Conservation (phyloP, 2,329 filamentous ascomycete species). For the Teratosphaeria destructans region DNA sequence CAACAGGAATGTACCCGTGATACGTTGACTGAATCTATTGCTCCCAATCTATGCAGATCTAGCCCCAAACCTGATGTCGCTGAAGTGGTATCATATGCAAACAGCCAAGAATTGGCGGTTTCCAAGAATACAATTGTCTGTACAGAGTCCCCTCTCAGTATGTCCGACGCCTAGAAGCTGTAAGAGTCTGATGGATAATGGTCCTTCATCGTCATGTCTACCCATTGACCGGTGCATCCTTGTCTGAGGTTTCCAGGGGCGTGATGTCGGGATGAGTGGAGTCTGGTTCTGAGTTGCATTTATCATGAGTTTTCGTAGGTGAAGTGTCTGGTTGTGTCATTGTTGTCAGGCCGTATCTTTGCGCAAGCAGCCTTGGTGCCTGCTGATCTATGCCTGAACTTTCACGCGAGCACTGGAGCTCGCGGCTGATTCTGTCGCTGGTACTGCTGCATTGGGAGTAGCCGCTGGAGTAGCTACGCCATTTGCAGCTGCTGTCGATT, state of each 20-base stretch:
- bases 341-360: background rate
- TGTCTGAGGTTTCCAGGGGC: no score
- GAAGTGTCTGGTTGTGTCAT: background rate
- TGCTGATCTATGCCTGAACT: background rate
- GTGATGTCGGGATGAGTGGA: no score
- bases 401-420: constrained; percentile 6
- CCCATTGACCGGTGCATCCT: no score
- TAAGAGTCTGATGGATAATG: background rate
- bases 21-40: background rate
- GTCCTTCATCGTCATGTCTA: background rate
- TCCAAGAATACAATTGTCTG: background rate
- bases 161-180: background rate
- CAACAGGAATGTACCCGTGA: background rate
- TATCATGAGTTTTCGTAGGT: no score
- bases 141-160: background rate
- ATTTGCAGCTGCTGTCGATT: background rate
- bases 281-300: no score
- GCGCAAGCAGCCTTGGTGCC: background rate
- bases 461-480: background rate
- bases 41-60: background rate
- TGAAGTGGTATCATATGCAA: background rate
- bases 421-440: background rate
- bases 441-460: background rate
- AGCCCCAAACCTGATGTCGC: background rate
- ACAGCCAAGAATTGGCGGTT: background rate